phyloP scores from a whole-genome alignment of 768 basidiomycete genomes.

The Hericium erinaceus region DNA sequence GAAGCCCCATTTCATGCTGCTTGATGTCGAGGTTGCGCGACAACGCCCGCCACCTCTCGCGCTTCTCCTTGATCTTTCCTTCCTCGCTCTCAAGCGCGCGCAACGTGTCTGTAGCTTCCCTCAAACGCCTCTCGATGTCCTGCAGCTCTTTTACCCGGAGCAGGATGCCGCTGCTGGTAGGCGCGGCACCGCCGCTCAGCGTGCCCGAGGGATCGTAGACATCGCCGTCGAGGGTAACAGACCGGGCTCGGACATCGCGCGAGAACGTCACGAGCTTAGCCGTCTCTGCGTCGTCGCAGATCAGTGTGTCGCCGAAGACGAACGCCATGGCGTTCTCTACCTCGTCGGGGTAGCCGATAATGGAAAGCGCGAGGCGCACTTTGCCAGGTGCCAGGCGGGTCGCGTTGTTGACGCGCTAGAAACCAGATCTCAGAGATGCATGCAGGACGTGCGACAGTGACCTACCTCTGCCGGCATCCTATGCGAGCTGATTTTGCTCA shows the following conservation, averaged over 20 bases:
- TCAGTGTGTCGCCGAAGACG: slow-evolving; percentile 88
- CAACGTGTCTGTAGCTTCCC: slow-evolving; percentile 38
- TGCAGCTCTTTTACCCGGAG: slow-evolving; percentile 79
- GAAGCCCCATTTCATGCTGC: slow-evolving; percentile 72
- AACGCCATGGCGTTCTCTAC: slow-evolving; percentile 85
- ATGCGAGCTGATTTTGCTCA: slow-evolving; percentile 79
- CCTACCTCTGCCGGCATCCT: slow-evolving; percentile 41
- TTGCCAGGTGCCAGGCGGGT: slow-evolving; percentile 66
- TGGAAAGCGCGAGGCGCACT: slow-evolving; percentile 79
- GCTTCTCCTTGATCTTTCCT: slow-evolving; percentile 35
- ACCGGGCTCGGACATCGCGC: slow-evolving; percentile 55
- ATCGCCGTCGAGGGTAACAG: slow-evolving; percentile 91
- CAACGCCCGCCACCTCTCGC: slow-evolving; percentile 53
- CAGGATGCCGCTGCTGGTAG: slow-evolving; percentile 63
- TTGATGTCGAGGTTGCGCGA: slow-evolving; percentile 78
- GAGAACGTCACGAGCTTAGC: slow-evolving; percentile 87
- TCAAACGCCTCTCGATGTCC: slow-evolving; percentile 52
- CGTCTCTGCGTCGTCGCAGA: slow-evolving; percentile 81
- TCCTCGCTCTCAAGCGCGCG: slow-evolving; percentile 48
- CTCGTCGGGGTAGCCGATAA: slow-evolving; percentile 75
- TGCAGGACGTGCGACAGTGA: background rate
- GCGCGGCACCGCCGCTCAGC: slow-evolving; percentile 84
- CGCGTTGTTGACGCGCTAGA: slow-evolving; percentile 70
- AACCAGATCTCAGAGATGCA: background rate
- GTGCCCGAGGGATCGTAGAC: slow-evolving; percentile 95